phyloP scores from a whole-genome alignment of 495 filamentous ascomycete species.

The Neurospora pannonica region DNA sequence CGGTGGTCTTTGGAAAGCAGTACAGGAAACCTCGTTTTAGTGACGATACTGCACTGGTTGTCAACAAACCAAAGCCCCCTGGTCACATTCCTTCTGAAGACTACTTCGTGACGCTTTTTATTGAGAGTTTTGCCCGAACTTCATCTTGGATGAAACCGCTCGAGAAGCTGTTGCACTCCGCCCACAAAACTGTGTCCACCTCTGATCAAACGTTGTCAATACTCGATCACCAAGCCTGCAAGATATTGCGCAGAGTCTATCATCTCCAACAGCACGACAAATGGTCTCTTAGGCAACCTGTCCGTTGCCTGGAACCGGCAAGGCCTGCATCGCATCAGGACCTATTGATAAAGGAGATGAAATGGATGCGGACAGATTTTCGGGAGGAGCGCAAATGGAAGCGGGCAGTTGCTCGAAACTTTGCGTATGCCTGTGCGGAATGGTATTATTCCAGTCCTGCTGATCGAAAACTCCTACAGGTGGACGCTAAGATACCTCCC shows the following conservation, averaged over 20 bases:
- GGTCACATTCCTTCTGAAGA: slow-evolving; percentile 45
- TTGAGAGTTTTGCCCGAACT: slow-evolving; percentile 54
- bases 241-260: slow-evolving; percentile 74
- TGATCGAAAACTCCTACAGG: slow-evolving; percentile 55
- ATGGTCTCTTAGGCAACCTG: slow-evolving; percentile 84
- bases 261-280: slow-evolving; percentile 77
- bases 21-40: slow-evolving; percentile 13
- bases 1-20: slow-evolving; percentile 71
- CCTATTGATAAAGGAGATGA: slow-evolving; percentile 79
- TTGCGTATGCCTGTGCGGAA: slow-evolving; percentile 72
- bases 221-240: slow-evolving; percentile 74
- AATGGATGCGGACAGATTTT: slow-evolving; percentile 96
- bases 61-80: slow-evolving; percentile 21
- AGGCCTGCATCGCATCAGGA: slow-evolving; percentile 72
- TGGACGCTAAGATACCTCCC: slow-evolving; percentile 44
- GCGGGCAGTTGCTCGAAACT: slow-evolving; percentile 61
- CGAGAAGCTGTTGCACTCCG: slow-evolving; percentile 57
- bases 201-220: slow-evolving; percentile 65
- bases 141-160: slow-evolving; percentile 51
- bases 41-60: slow-evolving; percentile 22
- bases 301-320: slow-evolving; percentile 67
- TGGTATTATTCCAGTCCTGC: slow-evolving; percentile 57
- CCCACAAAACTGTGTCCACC: slow-evolving; percentile 76
- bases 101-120: slow-evolving; percentile 76
- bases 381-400: slow-evolving; percentile 93